These are phyloP conservation scores for Fusarium longipes DNA, from an alignment of 2,329 filamentous ascomycete genomes.

Conservation along the genomic window DNA sequence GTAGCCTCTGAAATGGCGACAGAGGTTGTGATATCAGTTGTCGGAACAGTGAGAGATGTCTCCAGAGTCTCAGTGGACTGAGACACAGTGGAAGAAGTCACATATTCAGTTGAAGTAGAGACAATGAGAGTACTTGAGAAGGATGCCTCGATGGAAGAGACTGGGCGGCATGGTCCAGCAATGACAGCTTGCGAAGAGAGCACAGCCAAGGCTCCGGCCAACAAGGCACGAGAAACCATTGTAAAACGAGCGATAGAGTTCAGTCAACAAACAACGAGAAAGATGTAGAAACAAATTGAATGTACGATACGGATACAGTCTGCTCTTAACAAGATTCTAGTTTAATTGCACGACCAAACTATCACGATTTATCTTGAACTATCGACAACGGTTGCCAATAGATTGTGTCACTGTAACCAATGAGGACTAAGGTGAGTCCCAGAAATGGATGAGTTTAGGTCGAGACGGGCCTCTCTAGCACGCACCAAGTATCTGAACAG, in stretches of 20 bases:
- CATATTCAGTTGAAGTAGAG: not conserved
- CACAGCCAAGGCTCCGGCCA: not conserved
- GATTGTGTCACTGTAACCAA: not conserved
- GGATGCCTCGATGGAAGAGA: not conserved
- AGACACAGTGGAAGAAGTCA: not conserved
- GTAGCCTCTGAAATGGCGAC: not conserved
- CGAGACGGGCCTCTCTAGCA: not conserved
- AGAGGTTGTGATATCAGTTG: not conserved
- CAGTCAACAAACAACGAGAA: too few species aligned
- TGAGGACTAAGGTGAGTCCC: rapidly evolving
- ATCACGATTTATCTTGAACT: not conserved
- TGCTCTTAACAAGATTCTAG: not conserved
- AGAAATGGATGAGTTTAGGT: not conserved
- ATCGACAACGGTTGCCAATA: not conserved
- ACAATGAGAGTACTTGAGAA: not conserved
- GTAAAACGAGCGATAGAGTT: not conserved
- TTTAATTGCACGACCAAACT: not conserved
- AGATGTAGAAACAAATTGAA: too few species aligned
- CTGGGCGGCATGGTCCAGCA: not conserved
- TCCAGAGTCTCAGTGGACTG: not conserved
- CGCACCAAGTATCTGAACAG: not conserved
- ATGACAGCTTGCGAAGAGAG: not conserved
- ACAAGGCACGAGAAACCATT: not conserved
- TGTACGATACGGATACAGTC: not conserved
- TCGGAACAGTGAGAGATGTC: not conserved